A percentile compares a stretch with the other conserved stretches of the same genome.
Evolutionary conservation across 1,284 basidiomycete genomes (phyloP).

Genomic region (Clitocybe nebularis): DNA sequence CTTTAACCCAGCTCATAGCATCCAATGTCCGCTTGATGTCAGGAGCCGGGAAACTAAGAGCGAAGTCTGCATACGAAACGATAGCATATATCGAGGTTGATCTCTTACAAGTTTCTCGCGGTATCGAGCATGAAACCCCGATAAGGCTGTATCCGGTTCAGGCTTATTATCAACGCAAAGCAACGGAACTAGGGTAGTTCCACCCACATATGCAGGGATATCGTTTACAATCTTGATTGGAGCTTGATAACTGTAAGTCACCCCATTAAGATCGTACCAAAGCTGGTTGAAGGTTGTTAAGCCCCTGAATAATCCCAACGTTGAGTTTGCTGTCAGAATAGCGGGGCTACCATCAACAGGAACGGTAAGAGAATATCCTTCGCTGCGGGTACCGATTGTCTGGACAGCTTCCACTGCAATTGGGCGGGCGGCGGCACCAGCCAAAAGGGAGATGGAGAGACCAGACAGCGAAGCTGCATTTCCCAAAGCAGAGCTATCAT

Average conservation of each 20-base stretch:
- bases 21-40: conserved; percentile 76
- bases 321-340: conserved; percentile 62
- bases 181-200: neutral
- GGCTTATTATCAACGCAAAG: conserved; percentile 9
- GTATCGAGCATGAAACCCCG: conserved; percentile 85
- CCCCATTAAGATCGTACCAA: conserved; percentile 53
- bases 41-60: conserved; percentile 54
- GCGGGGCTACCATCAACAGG: conserved; percentile 60
- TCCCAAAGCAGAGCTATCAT: conserved; percentile 28
- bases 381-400: conserved; percentile 51
- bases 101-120: conserved; percentile 40
- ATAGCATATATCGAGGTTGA: neutral
- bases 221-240: conserved; percentile 58
- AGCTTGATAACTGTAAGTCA: conserved; percentile 54
- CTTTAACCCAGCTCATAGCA: conserved; percentile 86
- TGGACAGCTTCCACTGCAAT: conserved; percentile 56
- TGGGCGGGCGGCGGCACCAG: conserved; percentile 27
- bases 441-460: conserved; percentile 40
- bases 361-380: conserved; percentile 64
- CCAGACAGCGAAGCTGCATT: conserved; percentile 24
- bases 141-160: conserved; percentile 48
- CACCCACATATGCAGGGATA: conserved; percentile 59
- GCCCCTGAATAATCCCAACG: conserved; percentile 77
- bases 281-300: conserved; percentile 82
- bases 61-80: conserved; percentile 1